These are phyloP conservation scores for Dactylonectria macrodidyma DNA, from an alignment of 2,329 filamentous ascomycete species.

Conservation along the genomic window DNA sequence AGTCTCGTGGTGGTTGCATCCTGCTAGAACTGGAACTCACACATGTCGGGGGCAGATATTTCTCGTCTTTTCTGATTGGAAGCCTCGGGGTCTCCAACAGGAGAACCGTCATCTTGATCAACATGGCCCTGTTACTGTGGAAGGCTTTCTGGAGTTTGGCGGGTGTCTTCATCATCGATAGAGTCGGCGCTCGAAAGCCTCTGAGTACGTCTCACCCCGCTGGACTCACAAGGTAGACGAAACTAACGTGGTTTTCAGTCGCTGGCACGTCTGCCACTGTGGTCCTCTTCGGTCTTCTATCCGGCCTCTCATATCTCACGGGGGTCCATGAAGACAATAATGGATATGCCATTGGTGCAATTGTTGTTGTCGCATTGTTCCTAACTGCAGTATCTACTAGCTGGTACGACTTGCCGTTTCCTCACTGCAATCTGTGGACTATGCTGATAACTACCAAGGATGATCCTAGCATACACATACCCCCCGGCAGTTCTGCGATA, in stretches of 20 bases:
- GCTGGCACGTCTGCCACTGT: slow-evolving; percentile 9
- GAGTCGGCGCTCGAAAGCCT: slow-evolving; percentile 23
- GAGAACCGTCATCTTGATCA: slow-evolving; percentile 15
- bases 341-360: slow-evolving; percentile 22
- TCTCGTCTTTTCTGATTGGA: slow-evolving; percentile 21
- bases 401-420: slow-evolving; percentile 12
- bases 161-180: slow-evolving; percentile 27
- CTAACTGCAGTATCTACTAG: slow-evolving; percentile 23
- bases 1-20: neutral
- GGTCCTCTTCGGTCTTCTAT: slow-evolving; percentile 5
- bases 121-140: slow-evolving; percentile 22
- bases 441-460: slow-evolving; percentile 15
- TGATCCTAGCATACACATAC: slow-evolving; percentile 23
- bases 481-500: slow-evolving; percentile 25
- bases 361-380: slow-evolving; percentile 26
- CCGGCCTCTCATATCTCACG: slow-evolving; percentile 17
- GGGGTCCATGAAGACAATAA: slow-evolving; percentile 6
- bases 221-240: neutral
- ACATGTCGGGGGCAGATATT: slow-evolving; percentile 14
- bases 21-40: neutral
- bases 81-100: slow-evolving; percentile 9
- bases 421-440: no score
- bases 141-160: slow-evolving; percentile 21
- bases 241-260: slow-evolving; percentile 7
- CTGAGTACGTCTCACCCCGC: slow-evolving; percentile 1